Percentiles rank a stretch among this genome's conserved stretches.
Conservation (phyloP, 2,329 filamentous ascomycete genomes). For the Aspergillus flavus region DNA sequence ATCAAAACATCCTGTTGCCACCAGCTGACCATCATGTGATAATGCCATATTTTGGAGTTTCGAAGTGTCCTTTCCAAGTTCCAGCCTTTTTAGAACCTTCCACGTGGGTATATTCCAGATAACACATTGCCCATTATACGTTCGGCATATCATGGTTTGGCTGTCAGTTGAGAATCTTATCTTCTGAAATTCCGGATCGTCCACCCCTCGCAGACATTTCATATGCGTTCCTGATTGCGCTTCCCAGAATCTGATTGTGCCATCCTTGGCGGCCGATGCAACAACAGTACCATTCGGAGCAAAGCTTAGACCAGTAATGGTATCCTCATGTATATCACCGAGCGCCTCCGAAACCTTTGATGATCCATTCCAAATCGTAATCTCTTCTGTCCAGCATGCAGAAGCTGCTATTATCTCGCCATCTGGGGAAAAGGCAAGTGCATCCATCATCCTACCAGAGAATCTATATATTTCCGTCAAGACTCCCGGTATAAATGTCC, state of each 20-base stretch:
- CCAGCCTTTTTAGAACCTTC: too few species aligned
- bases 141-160: neutral
- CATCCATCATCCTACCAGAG: neutral
- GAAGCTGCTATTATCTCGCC: neutral
- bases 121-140: neutral
- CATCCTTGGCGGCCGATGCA: neutral
- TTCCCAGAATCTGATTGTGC: neutral
- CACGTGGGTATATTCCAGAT: neutral
- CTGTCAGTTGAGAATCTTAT: neutral
- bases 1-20: neutral
- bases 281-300: neutral
- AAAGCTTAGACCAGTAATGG: neutral
- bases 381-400: neutral
- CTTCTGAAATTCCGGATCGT: fast-evolving
- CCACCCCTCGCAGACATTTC: neutral
- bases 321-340: neutral
- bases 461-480: neutral
- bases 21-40: neutral
- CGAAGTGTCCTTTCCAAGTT: neutral
- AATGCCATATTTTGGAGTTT: fast-evolving
- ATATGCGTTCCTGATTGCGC: neutral
- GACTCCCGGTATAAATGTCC: neutral
- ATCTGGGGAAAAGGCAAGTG: neutral
- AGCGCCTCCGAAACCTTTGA: neutral
- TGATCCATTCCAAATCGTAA: neutral